These are phyloP conservation scores for Kurtzmaniella natalensis DNA, from an alignment of 1,139 yeast genomes.

Conservation along the genomic window DNA sequence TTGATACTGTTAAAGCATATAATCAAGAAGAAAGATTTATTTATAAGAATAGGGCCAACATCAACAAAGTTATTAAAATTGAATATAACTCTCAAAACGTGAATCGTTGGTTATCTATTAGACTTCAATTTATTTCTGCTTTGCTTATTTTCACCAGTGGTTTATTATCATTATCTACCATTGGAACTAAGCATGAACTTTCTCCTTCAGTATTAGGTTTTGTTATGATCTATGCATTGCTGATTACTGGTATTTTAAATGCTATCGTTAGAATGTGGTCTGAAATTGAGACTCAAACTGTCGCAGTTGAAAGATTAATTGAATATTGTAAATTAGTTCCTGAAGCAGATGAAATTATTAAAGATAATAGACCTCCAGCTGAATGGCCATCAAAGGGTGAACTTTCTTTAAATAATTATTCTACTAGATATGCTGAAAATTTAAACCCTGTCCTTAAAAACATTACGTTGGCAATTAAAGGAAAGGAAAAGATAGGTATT, in stretches of 20 bases:
- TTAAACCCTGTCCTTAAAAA: constrained; percentile 24
- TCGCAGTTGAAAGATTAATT: constrained; percentile 23
- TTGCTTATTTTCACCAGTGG: constrained; percentile 19
- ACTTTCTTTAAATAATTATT: constrained; percentile 20
- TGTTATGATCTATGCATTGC: constrained; percentile 24
- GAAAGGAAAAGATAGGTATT: constrained; percentile 26
- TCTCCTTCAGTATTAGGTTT: constrained; percentile 26
- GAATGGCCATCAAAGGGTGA: constrained; percentile 23
- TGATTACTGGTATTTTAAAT: constrained; percentile 19
- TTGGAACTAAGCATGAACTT: constrained; percentile 15
- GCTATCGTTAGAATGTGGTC: constrained; percentile 25
- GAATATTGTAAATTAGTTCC: constrained; percentile 22
- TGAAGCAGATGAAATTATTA: constrained; percentile 23
- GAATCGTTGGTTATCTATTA: constrained; percentile 26
- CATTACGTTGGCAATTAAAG: constrained; percentile 18
- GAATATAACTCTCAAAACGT: constrained; percentile 13
- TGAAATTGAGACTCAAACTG: constrained; percentile 23
- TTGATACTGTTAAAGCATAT: constrained; percentile 27
- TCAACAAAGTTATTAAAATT: constrained; percentile 14
- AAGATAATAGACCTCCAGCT: constrained; percentile 18
- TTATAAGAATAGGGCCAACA: constrained; percentile 14
- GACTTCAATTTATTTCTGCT: constrained; percentile 23
- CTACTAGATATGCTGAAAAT: constrained; percentile 24
- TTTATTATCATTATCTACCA: constrained; percentile 16
- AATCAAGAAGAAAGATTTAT: constrained; percentile 20